Base-by-base conservation (phyloP, 164 flowering plant genomes). In the Annona squamosa region DNA sequence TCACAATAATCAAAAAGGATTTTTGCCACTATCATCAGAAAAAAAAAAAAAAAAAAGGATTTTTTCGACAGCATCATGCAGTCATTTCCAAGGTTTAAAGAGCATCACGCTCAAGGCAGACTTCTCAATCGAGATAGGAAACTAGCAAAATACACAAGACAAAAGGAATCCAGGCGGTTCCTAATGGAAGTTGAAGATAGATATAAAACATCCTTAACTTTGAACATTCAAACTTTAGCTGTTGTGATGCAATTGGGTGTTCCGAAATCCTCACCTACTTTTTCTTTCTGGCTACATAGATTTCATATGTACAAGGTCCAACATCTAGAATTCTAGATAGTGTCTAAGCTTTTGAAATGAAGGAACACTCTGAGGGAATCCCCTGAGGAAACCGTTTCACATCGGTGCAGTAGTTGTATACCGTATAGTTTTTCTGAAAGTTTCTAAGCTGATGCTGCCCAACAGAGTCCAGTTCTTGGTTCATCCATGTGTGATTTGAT, bases 301-400 rank as follows among this genome's bases (percentile, higher is more conserved):
- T 26, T 26, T 26, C 37, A 26, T 26, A 26, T 26, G 37, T 26
- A 26, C 37, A 26, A 26, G 37, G 37, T 26, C 37, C 37, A 26
- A 26, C 37, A 26, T 26, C 37, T 26, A 26, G 37, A 26, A 26
- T 26, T 52, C 13, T 52, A 10, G 13, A 16, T 52, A 52, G 59
- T 9, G 7, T 52, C 59, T 52, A 52, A 52, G 59, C 59, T 16
- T 10, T 52, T 52, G 59, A 12, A 12, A 9, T 52, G 59, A 52
- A 9, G 59, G 59, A 37, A 18, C 74, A 72, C 46, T 72, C 74
- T 6, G 63, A 61, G 19, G 74, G 74, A 48, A 48, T 12, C 4
- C 74, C 74, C 69, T 72, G 68, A 63, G 74, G 68, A n/a, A 72
- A 72, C 42, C 74, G 74, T 42, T 72, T 72, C 26, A 41, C 44